Percentiles rank a stretch among this genome's conserved stretches.
phyloP scores from a whole-genome alignment of 2,329 filamentous ascomycete species.

The Cladosporium sp. region DNA sequence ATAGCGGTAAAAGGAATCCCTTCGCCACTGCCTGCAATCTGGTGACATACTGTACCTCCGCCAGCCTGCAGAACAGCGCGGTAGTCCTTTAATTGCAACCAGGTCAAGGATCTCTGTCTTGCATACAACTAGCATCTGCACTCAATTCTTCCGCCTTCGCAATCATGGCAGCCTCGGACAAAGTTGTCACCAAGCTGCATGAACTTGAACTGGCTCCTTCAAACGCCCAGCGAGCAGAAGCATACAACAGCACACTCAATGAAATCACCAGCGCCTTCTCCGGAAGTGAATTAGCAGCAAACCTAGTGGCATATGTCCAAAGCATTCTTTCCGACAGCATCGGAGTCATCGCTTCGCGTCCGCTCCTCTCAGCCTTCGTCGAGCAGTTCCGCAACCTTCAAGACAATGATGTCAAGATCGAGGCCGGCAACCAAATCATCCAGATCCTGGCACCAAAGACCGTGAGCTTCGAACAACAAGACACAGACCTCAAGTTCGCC shows the following conservation, averaged over 20 bases:
- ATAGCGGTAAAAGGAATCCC: too few species aligned
- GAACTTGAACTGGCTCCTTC: slow-evolving; percentile 6
- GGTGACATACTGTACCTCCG: too few species aligned
- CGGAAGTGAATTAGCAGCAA: slow-evolving; percentile 46
- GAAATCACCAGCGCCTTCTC: slow-evolving; percentile 47
- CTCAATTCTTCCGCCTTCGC: not conserved
- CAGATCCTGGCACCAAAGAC: slow-evolving; percentile 60
- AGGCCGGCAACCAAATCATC: slow-evolving; percentile 67
- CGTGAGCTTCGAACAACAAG: slow-evolving; percentile 79
- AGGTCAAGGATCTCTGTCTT: too few species aligned
- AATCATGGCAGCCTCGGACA: slow-evolving; percentile 2
- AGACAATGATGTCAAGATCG: slow-evolving; percentile 64
- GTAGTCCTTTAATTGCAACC: too few species aligned
- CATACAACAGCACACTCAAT: slow-evolving; percentile 55
- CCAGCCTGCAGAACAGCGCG: too few species aligned
- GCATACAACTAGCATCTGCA: too few species aligned
- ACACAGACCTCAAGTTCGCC: slow-evolving; percentile 70
- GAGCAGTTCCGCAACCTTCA: slow-evolving; percentile 56
- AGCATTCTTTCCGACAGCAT: slow-evolving; percentile 64
- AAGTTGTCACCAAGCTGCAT: slow-evolving; percentile 4
- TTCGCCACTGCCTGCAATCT: too few species aligned
- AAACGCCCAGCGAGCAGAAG: slow-evolving; percentile 35
- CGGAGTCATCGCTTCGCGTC: slow-evolving; percentile 70
- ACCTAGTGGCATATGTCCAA: slow-evolving; percentile 61
- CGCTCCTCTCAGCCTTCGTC: slow-evolving; percentile 65